phyloP scores from a whole-genome alignment of 352 stramenopile species.

The Phytophthora ramorum region DNA sequence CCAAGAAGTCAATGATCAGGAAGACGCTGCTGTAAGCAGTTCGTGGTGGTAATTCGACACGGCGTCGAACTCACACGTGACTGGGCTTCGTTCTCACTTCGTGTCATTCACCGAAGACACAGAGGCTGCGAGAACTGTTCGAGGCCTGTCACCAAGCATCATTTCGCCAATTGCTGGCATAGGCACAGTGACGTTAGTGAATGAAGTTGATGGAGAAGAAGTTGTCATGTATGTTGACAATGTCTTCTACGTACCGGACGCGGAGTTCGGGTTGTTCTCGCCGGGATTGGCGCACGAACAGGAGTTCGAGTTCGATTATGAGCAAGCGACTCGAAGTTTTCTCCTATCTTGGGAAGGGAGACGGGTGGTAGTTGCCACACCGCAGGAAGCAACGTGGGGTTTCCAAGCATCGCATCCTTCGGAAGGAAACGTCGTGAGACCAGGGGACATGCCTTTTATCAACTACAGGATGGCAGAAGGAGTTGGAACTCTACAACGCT shows the following conservation, averaged over 20 bases:
- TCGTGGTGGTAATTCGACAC: constrained; percentile 15
- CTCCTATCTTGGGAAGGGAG: constrained; percentile 1
- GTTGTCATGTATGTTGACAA: constrained; percentile 4
- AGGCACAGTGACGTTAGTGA: background rate
- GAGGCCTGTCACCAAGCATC: constrained; percentile 1
- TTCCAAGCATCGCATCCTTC: constrained; percentile 5
- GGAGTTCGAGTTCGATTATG: constrained; percentile 5
- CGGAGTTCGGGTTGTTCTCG: constrained; percentile 6
- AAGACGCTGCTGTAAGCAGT: background rate
- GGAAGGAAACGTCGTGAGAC: background rate
- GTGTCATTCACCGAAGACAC: constrained; percentile 10
- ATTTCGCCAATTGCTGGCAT: constrained; percentile 1
- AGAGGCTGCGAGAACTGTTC: background rate
- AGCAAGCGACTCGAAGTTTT: constrained; percentile 1
- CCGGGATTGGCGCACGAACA: constrained; percentile 12
- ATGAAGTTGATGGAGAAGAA: constrained; percentile 6
- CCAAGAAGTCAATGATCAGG: background rate
- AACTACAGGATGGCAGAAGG: constrained; percentile 7
- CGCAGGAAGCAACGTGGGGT: background rate
- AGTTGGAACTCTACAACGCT: constrained; percentile 1
- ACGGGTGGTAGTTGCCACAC: background rate
- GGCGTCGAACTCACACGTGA: constrained; percentile 6
- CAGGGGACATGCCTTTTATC: background rate
- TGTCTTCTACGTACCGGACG: constrained; percentile 7
- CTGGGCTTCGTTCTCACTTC: constrained; percentile 2